Evolutionary conservation across 1,284 basidiomycete genomes (phyloP).

Genomic region (Fomitopsis palustris): DNA sequence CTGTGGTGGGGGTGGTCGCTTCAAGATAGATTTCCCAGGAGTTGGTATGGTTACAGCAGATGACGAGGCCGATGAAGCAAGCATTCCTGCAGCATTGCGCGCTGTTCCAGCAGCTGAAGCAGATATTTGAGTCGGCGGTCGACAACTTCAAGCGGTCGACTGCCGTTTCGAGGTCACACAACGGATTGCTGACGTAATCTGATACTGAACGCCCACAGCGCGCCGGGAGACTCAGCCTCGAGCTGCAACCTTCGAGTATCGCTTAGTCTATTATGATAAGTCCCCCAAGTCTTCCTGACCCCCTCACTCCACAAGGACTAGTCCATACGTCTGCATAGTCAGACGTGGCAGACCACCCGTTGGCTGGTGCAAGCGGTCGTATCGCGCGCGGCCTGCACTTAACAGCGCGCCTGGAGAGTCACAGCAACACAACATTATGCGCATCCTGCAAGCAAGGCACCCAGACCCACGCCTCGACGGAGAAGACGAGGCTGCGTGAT

Average conservation of each 20-base stretch:
- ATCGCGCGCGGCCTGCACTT: no score
- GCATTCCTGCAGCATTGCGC: conserved; percentile 29
- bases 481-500: background rate
- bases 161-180: background rate
- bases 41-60: conserved; percentile 73
- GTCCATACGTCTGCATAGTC: no score
- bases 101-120: conserved; percentile 1
- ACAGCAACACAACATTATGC: background rate
- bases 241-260: no score
- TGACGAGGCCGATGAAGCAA: conserved; percentile 56
- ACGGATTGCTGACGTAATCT: background rate
- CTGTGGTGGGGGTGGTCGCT: conserved; percentile 67
- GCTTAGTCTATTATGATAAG: no score
- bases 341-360: no score
- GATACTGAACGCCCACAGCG: background rate
- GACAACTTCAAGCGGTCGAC: background rate
- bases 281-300: no score
- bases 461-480: no score
- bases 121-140: background rate
- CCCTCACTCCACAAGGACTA: no score
- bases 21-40: conserved; percentile 76
- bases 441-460: background rate
- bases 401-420: no score
- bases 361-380: no score
- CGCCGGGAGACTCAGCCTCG: no score